Base-by-base conservation (phyloP, 352 stramenopile species). In the Pythium guiyangense region DNA sequence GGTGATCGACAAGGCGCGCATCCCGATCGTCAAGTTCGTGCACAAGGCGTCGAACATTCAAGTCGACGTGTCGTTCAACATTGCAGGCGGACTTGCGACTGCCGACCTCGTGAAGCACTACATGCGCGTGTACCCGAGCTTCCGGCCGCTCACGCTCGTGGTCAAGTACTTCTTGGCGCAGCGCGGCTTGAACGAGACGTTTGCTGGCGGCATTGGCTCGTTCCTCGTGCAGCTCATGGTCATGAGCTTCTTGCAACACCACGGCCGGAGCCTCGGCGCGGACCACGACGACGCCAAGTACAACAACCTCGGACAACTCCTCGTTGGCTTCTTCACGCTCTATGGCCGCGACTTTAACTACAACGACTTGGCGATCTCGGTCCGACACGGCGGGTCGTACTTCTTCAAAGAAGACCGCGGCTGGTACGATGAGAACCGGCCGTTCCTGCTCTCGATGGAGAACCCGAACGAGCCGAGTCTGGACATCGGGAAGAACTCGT, bases 1-100 rank as follows among this genome's bases (percentile, higher is more conserved):
- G 68, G 88, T 98, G 20, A 97, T 99, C 66, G 86, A 96, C 69
- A 92, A 97, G 49, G 97, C 96, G 3, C 75, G 88, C 14, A 96
- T 99, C 51, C 96, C 96, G 35, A 95, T 98, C 59, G 95, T 99
- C 57, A 99, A 99, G 80, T 94, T 97, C 60, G 93, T 96, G 26
- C 80, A 98, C 70, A 90, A 87, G 56, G 65, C 77, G 1, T 94
- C 81, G 27, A 79, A 84, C 27, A 89, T 98, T 49, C 78, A 94
- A 29, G 74, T 98, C 22, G 96, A 99, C 50, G 74, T 99, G 37
- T 98, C 84, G 49, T 98, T 98, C 62, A 94, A 96, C 65, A 67
- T 96, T 52, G 71, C 63, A 1, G 77, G 73, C 8, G 93, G 94
- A 10, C 69, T 94, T 3, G 79, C 86, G 27, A 96, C 86, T 2